phyloP scores from a whole-genome alignment of 2,329 filamentous ascomycete species.

The Cytospora mali region DNA sequence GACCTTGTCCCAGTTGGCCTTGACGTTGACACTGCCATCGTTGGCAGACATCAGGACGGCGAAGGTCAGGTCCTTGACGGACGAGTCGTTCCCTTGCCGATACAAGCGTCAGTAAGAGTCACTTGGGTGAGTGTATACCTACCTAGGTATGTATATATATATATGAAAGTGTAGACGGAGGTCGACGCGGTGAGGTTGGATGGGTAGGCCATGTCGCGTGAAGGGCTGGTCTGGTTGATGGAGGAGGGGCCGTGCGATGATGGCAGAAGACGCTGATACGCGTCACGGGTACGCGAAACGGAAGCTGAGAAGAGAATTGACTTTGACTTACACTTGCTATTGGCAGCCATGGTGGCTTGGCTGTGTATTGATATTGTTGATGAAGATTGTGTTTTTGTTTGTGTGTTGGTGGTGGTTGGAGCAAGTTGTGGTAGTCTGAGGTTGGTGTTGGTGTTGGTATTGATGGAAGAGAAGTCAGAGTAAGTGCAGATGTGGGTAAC shows the following conservation, averaged over 20 bases:
- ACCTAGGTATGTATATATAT: no score
- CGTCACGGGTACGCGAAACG: neutral
- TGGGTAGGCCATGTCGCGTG: neutral
- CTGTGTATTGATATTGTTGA: neutral
- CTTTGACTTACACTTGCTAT: neutral
- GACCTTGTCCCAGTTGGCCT: conserved; percentile 21
- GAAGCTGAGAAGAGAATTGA: neutral
- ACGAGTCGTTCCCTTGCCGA: conserved; percentile 20
- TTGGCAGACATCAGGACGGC: conserved; percentile 24
- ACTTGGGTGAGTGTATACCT: no score
- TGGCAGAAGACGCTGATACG: neutral
- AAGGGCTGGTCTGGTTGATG: neutral
- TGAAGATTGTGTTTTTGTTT: neutral
- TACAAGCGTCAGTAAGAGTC: neutral
- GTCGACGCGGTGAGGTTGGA: neutral
- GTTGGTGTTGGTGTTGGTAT: neutral
- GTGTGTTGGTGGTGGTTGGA: neutral
- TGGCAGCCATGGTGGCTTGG: neutral
- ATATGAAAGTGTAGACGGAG: neutral
- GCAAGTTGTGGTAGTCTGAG: neutral
- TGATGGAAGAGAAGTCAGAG: neutral
- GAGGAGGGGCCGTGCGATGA: neutral
- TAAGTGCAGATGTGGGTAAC: neutral
- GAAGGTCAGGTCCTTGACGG: conserved; percentile 24
- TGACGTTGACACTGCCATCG: conserved; percentile 18